These are phyloP conservation scores for Pseudogymnoascus sp. DNA, from an alignment of 2,329 filamentous ascomycete genomes.

Conservation along the genomic window DNA sequence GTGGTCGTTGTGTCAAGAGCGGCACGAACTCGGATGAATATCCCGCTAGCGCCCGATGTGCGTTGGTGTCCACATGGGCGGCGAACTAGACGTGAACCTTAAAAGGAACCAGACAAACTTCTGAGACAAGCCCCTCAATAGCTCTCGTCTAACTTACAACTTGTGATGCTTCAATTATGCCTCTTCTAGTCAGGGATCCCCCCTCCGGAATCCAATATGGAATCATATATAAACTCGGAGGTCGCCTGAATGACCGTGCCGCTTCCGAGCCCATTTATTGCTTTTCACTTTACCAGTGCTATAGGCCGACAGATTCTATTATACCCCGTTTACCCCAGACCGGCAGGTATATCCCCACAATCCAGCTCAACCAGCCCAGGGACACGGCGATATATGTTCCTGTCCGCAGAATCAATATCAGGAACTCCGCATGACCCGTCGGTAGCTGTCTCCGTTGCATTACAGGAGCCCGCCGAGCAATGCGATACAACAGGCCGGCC, in stretches of 20 bases:
- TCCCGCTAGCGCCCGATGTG: slow-evolving; percentile 6
- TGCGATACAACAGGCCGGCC: not conserved
- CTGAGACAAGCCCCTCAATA: not conserved
- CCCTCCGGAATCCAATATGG: not conserved
- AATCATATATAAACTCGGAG: not conserved
- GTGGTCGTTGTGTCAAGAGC: slow-evolving; percentile 3
- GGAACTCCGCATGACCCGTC: slow-evolving; percentile 4
- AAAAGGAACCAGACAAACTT: not conserved
- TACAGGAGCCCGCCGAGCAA: not conserved
- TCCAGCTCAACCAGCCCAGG: not conserved
- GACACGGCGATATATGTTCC: not conserved
- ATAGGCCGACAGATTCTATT: not conserved
- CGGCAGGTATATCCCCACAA: not conserved
- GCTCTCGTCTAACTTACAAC: slow-evolving; percentile 2
- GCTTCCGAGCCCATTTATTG: not conserved
- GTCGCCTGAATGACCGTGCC: not conserved
- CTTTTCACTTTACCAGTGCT: slow-evolving; percentile 3
- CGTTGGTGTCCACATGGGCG: slow-evolving; percentile 5
- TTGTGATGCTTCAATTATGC: not conserved
- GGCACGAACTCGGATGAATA: not conserved
- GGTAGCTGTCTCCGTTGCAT: not conserved
- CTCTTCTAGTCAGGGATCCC: not conserved
- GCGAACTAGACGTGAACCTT: not conserved
- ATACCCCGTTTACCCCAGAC: slow-evolving; percentile 3
- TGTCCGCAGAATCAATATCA: not conserved